Evolutionary conservation across 2,329 filamentous ascomycete genomes (phyloP).

Genomic region (Endocalyx cinctus): DNA sequence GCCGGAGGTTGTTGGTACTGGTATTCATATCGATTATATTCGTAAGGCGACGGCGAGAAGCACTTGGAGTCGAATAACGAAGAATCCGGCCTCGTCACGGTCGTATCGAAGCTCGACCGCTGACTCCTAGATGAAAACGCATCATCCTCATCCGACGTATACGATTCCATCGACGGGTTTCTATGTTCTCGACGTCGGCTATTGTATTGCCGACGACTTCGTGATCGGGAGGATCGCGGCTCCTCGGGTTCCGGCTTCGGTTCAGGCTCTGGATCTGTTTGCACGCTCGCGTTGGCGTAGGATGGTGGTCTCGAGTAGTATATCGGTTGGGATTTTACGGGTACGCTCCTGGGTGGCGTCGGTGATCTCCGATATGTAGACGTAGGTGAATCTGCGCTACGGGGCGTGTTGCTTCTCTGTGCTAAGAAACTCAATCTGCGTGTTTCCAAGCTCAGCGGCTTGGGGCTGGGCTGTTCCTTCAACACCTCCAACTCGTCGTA

Average conservation of each 20-base stretch:
- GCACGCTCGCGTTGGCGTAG: constrained; percentile 23
- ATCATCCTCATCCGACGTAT: constrained; percentile 4
- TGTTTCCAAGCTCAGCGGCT: neutral
- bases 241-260: constrained; percentile 4
- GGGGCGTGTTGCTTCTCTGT: too few species aligned
- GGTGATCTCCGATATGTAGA: too few species aligned
- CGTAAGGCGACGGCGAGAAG: constrained; percentile 4
- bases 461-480: constrained; percentile 16
- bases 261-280: constrained; percentile 18
- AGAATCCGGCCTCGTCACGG: constrained; percentile 17
- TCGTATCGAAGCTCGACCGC: constrained; percentile 20
- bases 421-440: too few species aligned
- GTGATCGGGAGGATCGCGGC: too few species aligned
- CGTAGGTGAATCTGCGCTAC: neutral
- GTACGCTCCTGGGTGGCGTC: neutral
- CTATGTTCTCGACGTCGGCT: constrained; percentile 11
- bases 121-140: constrained; percentile 18
- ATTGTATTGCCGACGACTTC: too few species aligned
- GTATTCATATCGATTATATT: too few species aligned
- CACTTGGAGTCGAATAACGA: too few species aligned
- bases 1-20: constrained; percentile 3
- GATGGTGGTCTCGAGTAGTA: constrained; percentile 8
- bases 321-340: neutral
- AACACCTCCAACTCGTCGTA: constrained; percentile 15
- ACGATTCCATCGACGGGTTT: constrained; percentile 13